Conservation (phyloP, 2,329 filamentous ascomycete species). For the Aspergillus quadrilineatus region DNA sequence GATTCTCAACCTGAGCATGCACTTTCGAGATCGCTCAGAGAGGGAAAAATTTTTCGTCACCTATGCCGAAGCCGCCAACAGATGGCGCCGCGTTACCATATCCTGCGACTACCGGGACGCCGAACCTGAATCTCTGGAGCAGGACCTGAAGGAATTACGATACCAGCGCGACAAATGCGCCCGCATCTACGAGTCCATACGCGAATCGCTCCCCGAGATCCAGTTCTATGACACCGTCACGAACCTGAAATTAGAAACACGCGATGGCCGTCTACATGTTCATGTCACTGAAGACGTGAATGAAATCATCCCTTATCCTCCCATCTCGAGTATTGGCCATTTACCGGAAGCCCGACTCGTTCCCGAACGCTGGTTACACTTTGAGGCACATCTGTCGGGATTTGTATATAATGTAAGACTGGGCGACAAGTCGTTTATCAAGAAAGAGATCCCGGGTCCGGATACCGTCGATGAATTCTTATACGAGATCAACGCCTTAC, state of each 20-base stretch:
- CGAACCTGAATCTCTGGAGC: conserved; percentile 77
- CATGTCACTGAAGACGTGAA: conserved; percentile 97
- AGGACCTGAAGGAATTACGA: conserved; percentile 71
- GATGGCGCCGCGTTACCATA: conserved; percentile 86
- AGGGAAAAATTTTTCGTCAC: conserved; percentile 98
- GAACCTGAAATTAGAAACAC: conserved; percentile 89
- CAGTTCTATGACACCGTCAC: conserved; percentile 96
- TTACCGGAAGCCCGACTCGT: conserved; percentile 52
- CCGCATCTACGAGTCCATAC: conserved; percentile 90
- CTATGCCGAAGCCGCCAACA: conserved; percentile 74
- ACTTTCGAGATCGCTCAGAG: conserved; percentile 88
- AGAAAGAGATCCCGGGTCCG: conserved; percentile 96
- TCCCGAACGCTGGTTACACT: conserved; percentile 73
- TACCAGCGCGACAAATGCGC: conserved; percentile 90
- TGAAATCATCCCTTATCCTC: conserved; percentile 88
- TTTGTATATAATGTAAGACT: conserved; percentile 93
- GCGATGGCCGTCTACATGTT: conserved; percentile 82
- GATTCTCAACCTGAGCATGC: conserved; percentile 98
- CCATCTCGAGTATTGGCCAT: conserved; percentile 70
- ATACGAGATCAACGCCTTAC: conserved; percentile 95
- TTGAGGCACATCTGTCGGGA: conserved; percentile 90
- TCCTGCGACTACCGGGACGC: conserved; percentile 89
- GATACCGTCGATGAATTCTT: conserved; percentile 95
- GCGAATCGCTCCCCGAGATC: conserved; percentile 87
- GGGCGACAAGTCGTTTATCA: conserved; percentile 71